Conservation (phyloP, 208 protist species). For the Wallacemonas sp. region DNA sequence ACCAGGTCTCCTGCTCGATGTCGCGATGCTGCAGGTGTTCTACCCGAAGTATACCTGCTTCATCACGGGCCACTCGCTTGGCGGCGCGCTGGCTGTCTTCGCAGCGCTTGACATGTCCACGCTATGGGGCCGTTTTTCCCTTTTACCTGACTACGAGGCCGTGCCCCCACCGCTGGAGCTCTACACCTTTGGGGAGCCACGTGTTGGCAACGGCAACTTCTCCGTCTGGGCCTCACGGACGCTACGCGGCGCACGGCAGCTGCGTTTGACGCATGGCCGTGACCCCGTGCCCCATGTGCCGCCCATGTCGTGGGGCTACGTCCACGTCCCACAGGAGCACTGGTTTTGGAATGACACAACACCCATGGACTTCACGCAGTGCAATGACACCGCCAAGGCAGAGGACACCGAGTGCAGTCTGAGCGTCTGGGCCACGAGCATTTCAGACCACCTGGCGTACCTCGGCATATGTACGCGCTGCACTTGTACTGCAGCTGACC, state of each 20-base stretch:
- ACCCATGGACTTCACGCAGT: slow-evolving; percentile 21
- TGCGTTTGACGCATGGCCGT: slow-evolving; percentile 48
- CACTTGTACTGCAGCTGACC: slow-evolving; percentile 25
- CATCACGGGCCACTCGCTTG: slow-evolving; percentile 78
- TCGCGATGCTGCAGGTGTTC: slow-evolving; percentile 23
- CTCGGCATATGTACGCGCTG: slow-evolving; percentile 51
- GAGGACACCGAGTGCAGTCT: slow-evolving; percentile 61
- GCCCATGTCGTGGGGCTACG: slow-evolving; percentile 33
- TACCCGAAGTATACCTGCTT: slow-evolving; percentile 45
- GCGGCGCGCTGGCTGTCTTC: slow-evolving; percentile 64
- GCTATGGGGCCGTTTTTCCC: slow-evolving; percentile 22
- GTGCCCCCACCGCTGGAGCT: too few relatives aligned
- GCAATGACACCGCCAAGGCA: slow-evolving; percentile 25
- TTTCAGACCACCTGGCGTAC: slow-evolving; percentile 62
- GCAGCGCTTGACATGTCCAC: slow-evolving; percentile 36
- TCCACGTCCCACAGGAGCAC: slow-evolving; percentile 50
- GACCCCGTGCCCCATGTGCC: slow-evolving; percentile 66
- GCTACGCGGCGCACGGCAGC: slow-evolving; percentile 28
- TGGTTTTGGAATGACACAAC: slow-evolving; percentile 37
- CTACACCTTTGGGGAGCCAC: slow-evolving; percentile 77
- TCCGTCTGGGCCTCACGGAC: slow-evolving; percentile 27
- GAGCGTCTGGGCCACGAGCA: slow-evolving; percentile 25
- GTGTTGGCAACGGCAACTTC: slow-evolving; percentile 63
- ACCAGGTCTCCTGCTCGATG: slow-evolving; percentile 25
- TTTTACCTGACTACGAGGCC: too few relatives aligned